A percentile compares a stretch with the other conserved stretches of the same genome.
These are phyloP conservation scores for Torulaspora globosa DNA, from an alignment of 1,139 yeast species.

Conservation along the genomic window DNA sequence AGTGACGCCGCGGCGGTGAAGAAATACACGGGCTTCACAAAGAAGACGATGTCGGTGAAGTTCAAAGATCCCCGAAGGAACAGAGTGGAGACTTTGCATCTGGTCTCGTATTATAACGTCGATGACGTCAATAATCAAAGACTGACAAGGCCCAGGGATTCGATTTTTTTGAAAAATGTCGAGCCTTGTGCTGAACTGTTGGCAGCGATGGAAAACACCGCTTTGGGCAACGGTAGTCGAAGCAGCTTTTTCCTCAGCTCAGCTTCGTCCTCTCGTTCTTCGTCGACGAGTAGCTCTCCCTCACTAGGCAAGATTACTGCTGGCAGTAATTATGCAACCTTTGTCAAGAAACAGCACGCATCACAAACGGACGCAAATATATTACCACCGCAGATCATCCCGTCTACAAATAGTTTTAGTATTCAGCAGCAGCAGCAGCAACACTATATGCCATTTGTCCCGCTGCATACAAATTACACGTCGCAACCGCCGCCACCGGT, in stretches of 20 bases:
- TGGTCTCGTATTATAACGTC: constrained; percentile 73
- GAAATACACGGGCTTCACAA: constrained; percentile 71
- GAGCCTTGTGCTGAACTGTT: constrained; percentile 56
- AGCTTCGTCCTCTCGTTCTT: constrained; percentile 2
- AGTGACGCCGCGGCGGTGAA: neutral
- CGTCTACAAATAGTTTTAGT: constrained; percentile 4
- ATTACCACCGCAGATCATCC: constrained; percentile 5
- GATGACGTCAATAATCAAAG: constrained; percentile 62
- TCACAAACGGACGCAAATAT: neutral
- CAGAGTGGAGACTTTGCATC: constrained; percentile 55
- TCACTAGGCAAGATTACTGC: constrained; percentile 13
- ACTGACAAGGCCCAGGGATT: constrained; percentile 56
- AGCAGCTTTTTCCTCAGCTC: neutral
- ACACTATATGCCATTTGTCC: constrained; percentile 6
- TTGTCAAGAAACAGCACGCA: constrained; percentile 7
- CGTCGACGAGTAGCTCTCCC: constrained; percentile 6
- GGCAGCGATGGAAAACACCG: constrained; percentile 56
- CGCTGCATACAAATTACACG: constrained; percentile 5
- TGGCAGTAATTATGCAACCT: constrained; percentile 11
- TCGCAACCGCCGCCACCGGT: constrained; percentile 3
- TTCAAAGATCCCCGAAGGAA: constrained; percentile 29
- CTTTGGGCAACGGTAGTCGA: constrained; percentile 43
- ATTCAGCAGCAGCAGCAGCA: constrained; percentile 1
- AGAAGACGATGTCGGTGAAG: constrained; percentile 72
- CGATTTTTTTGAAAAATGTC: constrained; percentile 48